A percentile compares a stretch with the other conserved stretches of the same genome.
Evolutionary conservation across 352 stramenopile species (phyloP).

Genomic region (Globisporangium echinulatum): DNA sequence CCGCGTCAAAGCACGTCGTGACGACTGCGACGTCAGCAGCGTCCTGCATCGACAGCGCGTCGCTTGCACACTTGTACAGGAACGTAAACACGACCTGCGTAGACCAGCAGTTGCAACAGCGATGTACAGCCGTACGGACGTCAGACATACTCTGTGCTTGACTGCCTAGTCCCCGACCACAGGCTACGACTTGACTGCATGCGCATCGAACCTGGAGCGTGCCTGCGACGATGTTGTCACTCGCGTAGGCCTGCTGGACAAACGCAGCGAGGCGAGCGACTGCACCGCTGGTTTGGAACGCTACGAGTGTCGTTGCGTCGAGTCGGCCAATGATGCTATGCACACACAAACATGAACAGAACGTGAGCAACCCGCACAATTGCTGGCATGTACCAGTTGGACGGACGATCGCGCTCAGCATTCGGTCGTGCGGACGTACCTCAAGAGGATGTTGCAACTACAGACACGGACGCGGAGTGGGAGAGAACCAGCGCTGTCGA

Average conservation of each 20-base stretch:
- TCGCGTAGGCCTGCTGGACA: conserved; percentile 3
- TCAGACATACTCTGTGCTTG: neutral
- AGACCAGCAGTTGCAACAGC: neutral
- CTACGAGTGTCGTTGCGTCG: conserved; percentile 1
- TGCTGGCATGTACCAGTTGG: too few relatives aligned
- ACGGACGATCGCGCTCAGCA: too few relatives aligned
- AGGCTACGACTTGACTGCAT: too few relatives aligned
- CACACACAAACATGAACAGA: neutral
- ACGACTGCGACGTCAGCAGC: neutral
- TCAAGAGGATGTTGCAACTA: conserved; percentile 60
- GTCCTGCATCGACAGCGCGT: conserved; percentile 3
- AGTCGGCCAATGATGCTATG: conserved; percentile 9
- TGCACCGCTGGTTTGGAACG: conserved; percentile 6
- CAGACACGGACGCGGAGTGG: conserved; percentile 48
- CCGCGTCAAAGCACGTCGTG: conserved; percentile 1
- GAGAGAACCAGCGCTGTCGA: conserved; percentile 16
- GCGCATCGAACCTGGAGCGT: conserved; percentile 8
- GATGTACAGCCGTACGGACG: neutral
- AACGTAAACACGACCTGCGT: conserved; percentile 13
- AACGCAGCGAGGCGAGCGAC: conserved; percentile 4
- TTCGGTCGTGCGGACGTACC: conserved; percentile 17
- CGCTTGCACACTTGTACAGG: conserved; percentile 10
- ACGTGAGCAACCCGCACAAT: too few relatives aligned
- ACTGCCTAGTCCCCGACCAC: neutral
- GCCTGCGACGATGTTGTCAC: conserved; percentile 3